phyloP scores from a whole-genome alignment of 1,284 basidiomycete genomes.

The Ganoderma resinaceum region DNA sequence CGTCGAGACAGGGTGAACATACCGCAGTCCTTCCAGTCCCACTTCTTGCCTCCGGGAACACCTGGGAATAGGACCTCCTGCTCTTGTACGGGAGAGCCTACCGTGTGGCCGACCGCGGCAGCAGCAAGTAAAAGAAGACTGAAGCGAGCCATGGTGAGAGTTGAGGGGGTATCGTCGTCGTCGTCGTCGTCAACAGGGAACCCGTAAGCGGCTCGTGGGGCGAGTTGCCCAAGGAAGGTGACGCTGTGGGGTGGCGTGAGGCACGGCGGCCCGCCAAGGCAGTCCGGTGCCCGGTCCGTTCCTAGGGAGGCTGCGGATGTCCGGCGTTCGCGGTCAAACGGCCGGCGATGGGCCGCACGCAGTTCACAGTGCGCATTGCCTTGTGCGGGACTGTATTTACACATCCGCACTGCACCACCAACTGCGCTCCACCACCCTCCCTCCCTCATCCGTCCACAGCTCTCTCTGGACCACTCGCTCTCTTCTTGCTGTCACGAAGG shows the following conservation, averaged over 20 bases:
- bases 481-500: slow-evolving; percentile 17
- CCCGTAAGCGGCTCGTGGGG: slow-evolving; percentile 17
- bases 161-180: slow-evolving; percentile 17
- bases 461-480: slow-evolving; percentile 18
- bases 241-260: not conserved
- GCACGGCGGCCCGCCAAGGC: not conserved
- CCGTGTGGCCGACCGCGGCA: slow-evolving; percentile 41
- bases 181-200: slow-evolving; percentile 24
- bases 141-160: slow-evolving; percentile 51
- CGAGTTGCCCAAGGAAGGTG: slow-evolving; percentile 8
- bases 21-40: slow-evolving; percentile 74
- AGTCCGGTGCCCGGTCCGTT: not conserved
- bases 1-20: slow-evolving; percentile 33
- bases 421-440: slow-evolving; percentile 12
- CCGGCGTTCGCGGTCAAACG: not conserved
- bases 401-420: slow-evolving; percentile 13
- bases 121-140: slow-evolving; percentile 47
- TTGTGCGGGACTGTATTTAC: not conserved
- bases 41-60: slow-evolving; percentile 42
- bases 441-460: slow-evolving; percentile 5
- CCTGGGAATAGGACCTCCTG: slow-evolving; percentile 43
- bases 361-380: slow-evolving; percentile 14
- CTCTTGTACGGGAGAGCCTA: slow-evolving; percentile 41
- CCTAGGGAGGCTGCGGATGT: slow-evolving; percentile 15
- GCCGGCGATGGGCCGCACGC: not conserved